Conservation (phyloP, 139 green algal genomes). For the Chloropicon primus region DNA sequence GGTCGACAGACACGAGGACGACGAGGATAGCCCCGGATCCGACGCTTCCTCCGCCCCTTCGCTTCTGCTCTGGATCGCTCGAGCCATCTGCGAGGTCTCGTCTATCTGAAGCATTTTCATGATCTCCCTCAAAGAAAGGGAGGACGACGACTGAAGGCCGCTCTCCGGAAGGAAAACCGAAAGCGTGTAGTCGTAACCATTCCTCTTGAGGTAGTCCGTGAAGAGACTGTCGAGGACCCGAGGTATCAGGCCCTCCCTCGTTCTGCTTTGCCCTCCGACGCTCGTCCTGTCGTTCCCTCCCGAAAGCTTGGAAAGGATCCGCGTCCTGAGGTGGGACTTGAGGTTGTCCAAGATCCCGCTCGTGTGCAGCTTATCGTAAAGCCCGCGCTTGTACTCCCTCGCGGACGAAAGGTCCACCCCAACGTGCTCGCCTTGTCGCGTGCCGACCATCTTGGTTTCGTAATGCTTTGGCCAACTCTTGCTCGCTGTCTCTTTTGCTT, state of each 20-base stretch:
- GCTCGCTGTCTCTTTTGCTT: too few species aligned
- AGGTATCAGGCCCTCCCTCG: neutral
- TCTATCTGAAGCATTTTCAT: neutral
- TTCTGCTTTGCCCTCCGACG: neutral
- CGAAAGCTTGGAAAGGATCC: neutral
- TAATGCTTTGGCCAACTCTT: too few species aligned
- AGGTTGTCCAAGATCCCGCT: neutral
- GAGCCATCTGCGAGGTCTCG: neutral
- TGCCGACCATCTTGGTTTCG: neutral
- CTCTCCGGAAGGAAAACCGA: neutral
- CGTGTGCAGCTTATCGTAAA: neutral
- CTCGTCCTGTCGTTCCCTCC: neutral
- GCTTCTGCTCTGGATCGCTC: neutral
- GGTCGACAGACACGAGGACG: neutral
- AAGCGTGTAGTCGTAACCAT: neutral
- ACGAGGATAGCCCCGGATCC: neutral
- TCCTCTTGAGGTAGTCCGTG: neutral
- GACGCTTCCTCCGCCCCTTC: neutral
- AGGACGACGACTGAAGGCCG: neutral
- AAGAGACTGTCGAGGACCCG: neutral
- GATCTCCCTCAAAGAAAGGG: neutral
- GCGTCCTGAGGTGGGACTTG: neutral
- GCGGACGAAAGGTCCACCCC: neutral
- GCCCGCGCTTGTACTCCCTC: neutral
- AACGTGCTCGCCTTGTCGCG: neutral